phyloP scores from a whole-genome alignment of 768 basidiomycete species.

The Pulveroboletus ravenelii region DNA sequence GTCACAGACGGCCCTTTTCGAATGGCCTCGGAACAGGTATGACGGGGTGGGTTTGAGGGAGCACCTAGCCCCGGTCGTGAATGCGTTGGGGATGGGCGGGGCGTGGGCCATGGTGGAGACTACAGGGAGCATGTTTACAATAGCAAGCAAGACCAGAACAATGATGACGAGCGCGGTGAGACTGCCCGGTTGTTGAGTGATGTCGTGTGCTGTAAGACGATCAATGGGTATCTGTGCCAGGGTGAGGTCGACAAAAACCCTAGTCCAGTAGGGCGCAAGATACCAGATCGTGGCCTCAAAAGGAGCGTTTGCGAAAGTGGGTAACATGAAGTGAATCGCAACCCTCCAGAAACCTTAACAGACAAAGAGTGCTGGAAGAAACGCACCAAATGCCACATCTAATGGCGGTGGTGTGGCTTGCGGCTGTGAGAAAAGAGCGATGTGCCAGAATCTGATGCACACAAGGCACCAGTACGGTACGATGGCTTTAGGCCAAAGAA shows the following conservation, averaged over 20 bases:
- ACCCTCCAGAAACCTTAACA: slow-evolving; percentile 76
- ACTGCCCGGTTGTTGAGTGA: slow-evolving; percentile 61
- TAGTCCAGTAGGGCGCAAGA: slow-evolving; percentile 74
- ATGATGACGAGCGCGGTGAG: slow-evolving; percentile 67
- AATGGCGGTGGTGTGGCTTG: slow-evolving; percentile 61
- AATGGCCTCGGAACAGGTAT: too few species aligned
- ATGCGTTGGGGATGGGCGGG: too few species aligned
- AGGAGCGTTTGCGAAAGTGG: slow-evolving; percentile 60
- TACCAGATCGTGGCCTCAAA: slow-evolving; percentile 74
- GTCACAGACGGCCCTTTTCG: too few species aligned
- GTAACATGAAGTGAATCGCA: slow-evolving; percentile 69
- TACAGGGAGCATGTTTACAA: too few species aligned
- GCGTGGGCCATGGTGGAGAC: too few species aligned
- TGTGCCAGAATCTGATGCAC: slow-evolving; percentile 83
- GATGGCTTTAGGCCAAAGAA: slow-evolving; percentile 67
- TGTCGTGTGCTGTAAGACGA: slow-evolving; percentile 66
- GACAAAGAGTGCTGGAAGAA: slow-evolving; percentile 75
- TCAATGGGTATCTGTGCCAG: slow-evolving; percentile 70
- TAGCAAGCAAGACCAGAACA: slow-evolving; percentile 50
- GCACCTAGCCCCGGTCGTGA: too few species aligned
- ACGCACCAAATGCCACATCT: slow-evolving; percentile 67
- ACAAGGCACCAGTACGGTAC: slow-evolving; percentile 73
- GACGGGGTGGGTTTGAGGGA: too few species aligned
- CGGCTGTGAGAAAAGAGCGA: slow-evolving; percentile 75
- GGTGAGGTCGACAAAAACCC: slow-evolving; percentile 69